A percentile compares a stretch with the other conserved stretches of the same genome.
These are phyloP conservation scores for Amaranthus cruentus DNA, from an alignment of 148 eudicot genomes.

Conservation along the genomic window DNA sequence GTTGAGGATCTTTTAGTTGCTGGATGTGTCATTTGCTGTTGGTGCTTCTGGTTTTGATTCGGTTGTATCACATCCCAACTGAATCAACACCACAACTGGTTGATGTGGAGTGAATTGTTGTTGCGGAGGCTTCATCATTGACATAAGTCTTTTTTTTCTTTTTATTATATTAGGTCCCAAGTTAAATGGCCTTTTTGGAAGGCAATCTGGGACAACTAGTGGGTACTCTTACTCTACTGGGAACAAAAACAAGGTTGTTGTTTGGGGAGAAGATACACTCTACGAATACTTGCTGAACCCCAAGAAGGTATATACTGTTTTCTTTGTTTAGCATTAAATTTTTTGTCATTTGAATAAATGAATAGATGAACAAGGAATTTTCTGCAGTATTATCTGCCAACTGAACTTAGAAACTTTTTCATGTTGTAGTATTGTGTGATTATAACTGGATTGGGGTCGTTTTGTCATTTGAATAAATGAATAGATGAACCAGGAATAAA, in stretches of 20 bases:
- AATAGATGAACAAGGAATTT: too few relatives aligned
- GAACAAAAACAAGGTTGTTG: slow-evolving; percentile 78
- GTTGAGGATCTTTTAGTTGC: too few relatives aligned
- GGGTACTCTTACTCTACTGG: slow-evolving; percentile 89
- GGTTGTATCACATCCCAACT: too few relatives aligned
- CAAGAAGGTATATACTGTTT: slow-evolving; percentile 55
- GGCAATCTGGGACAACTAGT: slow-evolving; percentile 81
- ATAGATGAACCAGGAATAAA: too few relatives aligned
- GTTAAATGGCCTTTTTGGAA: slow-evolving; percentile 76
- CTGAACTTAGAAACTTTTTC: not conserved
- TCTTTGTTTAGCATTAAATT: too few relatives aligned
- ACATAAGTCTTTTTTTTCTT: not conserved
- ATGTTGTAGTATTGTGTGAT: not conserved
- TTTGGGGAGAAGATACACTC: slow-evolving; percentile 65
- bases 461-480: too few relatives aligned
- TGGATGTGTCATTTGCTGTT: too few relatives aligned
- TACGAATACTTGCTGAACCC: slow-evolving; percentile 86
- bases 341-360: too few relatives aligned
- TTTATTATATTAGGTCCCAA: slow-evolving; percentile 55
- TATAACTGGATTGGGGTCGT: too few relatives aligned
- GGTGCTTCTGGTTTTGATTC: too few relatives aligned
- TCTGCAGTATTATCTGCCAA: not conserved
- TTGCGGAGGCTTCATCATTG: not conserved
- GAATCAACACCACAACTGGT: too few relatives aligned
- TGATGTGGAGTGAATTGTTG: not conserved